These are phyloP conservation scores for Bertia moriformis DNA, from an alignment of 2,329 filamentous ascomycete genomes.

Conservation along the genomic window DNA sequence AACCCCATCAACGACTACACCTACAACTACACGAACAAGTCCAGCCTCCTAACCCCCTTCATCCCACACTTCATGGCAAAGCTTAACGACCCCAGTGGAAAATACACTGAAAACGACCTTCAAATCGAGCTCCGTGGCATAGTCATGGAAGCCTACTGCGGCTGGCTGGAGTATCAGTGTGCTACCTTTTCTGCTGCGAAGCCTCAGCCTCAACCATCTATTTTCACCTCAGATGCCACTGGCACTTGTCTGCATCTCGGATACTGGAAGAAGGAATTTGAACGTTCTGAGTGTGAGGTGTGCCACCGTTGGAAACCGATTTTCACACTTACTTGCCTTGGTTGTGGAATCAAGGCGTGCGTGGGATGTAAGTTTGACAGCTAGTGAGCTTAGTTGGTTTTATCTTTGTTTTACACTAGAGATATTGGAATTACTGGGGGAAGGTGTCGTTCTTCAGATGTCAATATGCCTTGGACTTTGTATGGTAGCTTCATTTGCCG, in stretches of 20 bases:
- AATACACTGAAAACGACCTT: constrained; percentile 11
- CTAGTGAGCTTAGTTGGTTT: too few species aligned
- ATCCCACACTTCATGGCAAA: constrained; percentile 11
- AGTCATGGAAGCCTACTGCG: constrained; percentile 11
- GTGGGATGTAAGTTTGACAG: constrained; percentile 16
- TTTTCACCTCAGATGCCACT: too few species aligned
- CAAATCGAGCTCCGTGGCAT: constrained; percentile 11
- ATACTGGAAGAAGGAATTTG: constrained; percentile 11
- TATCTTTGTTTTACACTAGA: too few species aligned
- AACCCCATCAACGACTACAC: too few species aligned
- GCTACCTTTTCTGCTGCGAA: constrained; percentile 6
- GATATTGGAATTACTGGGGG: too few species aligned
- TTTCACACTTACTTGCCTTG: constrained; percentile 12
- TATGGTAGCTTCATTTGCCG: too few species aligned
- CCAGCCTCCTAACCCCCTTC: constrained; percentile 7
- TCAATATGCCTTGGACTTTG: too few species aligned
- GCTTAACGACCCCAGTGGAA: constrained; percentile 7
- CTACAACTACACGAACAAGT: too few species aligned
- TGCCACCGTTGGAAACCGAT: constrained; percentile 14
- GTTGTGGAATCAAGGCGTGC: constrained; percentile 12
- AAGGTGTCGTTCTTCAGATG: too few species aligned
- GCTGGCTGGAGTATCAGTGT: constrained; percentile 10
- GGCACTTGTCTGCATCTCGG: constrained; percentile 11
- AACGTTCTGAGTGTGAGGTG: constrained; percentile 7
- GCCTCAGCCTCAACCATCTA: too few species aligned